phyloP scores from a whole-genome alignment of 192 early-diverging fungal genomes.

The Backusella circina region DNA sequence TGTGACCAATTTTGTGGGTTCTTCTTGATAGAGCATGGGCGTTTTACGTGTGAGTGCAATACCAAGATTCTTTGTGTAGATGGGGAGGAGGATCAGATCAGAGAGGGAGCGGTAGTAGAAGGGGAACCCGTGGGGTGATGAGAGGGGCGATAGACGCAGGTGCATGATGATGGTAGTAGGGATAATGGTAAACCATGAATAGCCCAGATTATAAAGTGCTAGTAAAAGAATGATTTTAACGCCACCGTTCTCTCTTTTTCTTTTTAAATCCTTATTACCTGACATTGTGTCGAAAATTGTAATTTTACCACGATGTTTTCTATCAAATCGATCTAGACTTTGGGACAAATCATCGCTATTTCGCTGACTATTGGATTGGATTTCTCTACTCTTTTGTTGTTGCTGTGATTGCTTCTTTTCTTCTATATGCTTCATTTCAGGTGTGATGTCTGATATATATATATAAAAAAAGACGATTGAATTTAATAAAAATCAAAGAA shows the following conservation, averaged over 20 bases:
- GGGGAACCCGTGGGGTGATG: conserved; percentile 32
- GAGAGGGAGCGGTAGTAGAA: conserved; percentile 29
- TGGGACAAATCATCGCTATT: background rate
- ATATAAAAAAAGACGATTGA: background rate
- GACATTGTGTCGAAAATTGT: conserved; percentile 28
- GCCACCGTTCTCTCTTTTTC: background rate
- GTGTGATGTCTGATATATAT: conserved; percentile 9
- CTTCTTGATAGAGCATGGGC: conserved; percentile 14
- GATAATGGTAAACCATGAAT: conserved; percentile 25
- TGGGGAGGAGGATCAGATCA: conserved; percentile 32
- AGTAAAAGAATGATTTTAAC: background rate
- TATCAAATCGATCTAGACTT: conserved; percentile 22
- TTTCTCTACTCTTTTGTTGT: conserved; percentile 4
- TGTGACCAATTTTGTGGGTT: background rate
- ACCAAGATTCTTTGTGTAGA: conserved; percentile 26
- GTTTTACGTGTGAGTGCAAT: conserved; percentile 7
- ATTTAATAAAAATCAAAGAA: background rate
- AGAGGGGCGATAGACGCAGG: conserved; percentile 24
- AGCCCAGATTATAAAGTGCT: conserved; percentile 31
- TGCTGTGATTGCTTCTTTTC: background rate
- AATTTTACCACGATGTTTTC: conserved; percentile 17
- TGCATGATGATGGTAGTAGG: conserved; percentile 26
- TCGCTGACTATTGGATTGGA: background rate
- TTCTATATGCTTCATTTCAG: conserved; percentile 10
- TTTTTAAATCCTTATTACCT: conserved; percentile 9